These are phyloP conservation scores for Claviceps quebecensis DNA, from an alignment of 2,329 filamentous ascomycete genomes.

Conservation along the genomic window DNA sequence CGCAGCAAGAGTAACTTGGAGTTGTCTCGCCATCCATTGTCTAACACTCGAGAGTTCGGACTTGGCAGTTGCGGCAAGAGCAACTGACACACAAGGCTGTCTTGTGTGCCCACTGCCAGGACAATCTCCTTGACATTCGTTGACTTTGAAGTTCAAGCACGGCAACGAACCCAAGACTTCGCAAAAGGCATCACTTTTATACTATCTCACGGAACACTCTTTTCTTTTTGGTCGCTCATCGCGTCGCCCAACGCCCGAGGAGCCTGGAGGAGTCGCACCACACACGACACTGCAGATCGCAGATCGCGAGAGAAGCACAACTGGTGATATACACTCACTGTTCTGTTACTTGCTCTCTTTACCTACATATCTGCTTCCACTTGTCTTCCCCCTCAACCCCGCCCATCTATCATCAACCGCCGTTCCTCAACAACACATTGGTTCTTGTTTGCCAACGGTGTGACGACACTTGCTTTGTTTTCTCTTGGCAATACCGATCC, in stretches of 20 bases:
- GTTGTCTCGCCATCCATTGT: no score
- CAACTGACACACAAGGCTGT: no score
- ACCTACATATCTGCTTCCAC: not conserved
- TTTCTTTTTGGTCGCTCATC: not conserved
- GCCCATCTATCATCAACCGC: not conserved
- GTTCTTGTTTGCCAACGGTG: not conserved
- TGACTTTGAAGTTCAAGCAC: not conserved
- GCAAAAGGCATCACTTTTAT: not conserved
- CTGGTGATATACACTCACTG: not conserved
- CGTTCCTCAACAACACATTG: not conserved
- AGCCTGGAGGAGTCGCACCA: not conserved
- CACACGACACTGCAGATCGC: not conserved
- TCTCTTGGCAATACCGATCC: not conserved
- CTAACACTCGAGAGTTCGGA: no score
- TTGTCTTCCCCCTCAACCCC: not conserved
- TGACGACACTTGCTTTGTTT: not conserved
- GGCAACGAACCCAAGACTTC: not conserved
- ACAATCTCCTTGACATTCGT: not conserved
- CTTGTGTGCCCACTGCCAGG: no score
- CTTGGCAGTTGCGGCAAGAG: no score
- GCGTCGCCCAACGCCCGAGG: not conserved
- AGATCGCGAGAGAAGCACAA: not conserved
- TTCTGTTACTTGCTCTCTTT: not conserved
- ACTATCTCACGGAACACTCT: not conserved
- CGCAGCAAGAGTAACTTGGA: not conserved